Evolutionary conservation across 2,329 filamentous ascomycete genomes (phyloP), one percentile per base, ranked within the genome.

Genomic region (Neofusicoccum sp.): DNA sequence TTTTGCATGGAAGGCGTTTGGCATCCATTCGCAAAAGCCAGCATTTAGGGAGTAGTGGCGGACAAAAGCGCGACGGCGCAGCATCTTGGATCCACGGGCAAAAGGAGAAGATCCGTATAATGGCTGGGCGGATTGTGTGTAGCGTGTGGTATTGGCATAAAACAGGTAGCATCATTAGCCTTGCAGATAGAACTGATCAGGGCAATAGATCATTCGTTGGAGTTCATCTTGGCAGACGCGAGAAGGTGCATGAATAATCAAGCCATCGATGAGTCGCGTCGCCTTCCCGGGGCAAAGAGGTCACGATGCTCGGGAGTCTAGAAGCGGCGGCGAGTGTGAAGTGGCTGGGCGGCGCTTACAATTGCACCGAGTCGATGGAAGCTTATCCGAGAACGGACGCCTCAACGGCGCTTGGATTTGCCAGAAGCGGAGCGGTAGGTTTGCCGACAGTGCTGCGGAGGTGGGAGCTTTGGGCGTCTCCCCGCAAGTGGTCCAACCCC

Each of bases 1-100:
- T 41, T 60, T 58, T 48, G 44, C 45, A 49, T 60, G 45, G 45
- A 51, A 40, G 57, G 57, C 44, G 57, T 60, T 60, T 49, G 36
- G 51, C 38, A 56, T 33, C 26, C 38, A 56, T 56, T 56, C 51
- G 51, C 51, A 24, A 43, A 20, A 30, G 26, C 51, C 38, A 56
- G 51, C 51, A 56, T 28, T 40, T 34, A 20, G 51, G 51, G 49
- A 41, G 28, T 56, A 56, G 40, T 44, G 51, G 51, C 24, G 51
- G 51, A 33, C 33, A 53, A 43, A 56, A 43, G 51, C 51, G 51
- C 38, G 3, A 33, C 51, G 34, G 51, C 51, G 38, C 38, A 43
- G 33, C 16, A 14, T n/a, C 28, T 43, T 56, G 51, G 51, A 14
- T 41, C 16, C n/a, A 43, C 51, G 38, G 38, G 14, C 24, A 20